Evolutionary conservation across 2,329 filamentous ascomycete genomes (phyloP), one percentile per base, ranked within the genome.

Genomic region (Alternaria infectoria): DNA sequence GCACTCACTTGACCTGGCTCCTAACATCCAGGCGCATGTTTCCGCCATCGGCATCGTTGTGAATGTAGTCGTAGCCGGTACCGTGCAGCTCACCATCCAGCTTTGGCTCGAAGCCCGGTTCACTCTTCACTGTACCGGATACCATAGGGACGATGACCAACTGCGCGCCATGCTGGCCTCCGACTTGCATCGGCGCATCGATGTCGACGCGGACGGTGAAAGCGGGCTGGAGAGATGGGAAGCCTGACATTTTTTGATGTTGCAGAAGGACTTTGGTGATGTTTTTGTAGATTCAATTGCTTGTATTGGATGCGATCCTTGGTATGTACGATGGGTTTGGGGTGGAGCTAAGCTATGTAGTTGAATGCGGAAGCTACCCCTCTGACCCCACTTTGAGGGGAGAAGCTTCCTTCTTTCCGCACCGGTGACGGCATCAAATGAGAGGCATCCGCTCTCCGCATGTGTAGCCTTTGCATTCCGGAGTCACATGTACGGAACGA

Each of bases 51-150:
- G 71, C 69, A 23, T 77, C 75, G 32, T 74, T 77, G 44, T 70
- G 74, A 25, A 77, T 77, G 49, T 77, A 77, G 50, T 77, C 75
- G 52, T 77, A 77, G 45, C 74, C 74, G 5, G 69, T 64, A 10
- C 75, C 75, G 51, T 77, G 74, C 65, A 77, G 36, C 46, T 74
- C 69, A 6, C 63, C 75, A 62, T 77, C 69, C 5, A 77, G 45
- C 47, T 61, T 66, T 3, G 74, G 75, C 52, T 73, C 70, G 56
- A 77, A 76, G 0, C 73, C 73, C 3, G 63, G 59, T 56, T 77
- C 75, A 45, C 71, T 74, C 63, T 76, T 77, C 6, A 77, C 71
- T 2, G 74, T 76, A 2, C 75, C 74, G 11, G 65, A 67, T 2
- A 74, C 61, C 74, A 77, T 75, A 1, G 74, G 74, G 40, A 77